A percentile compares a stretch with the other conserved stretches of the same genome.
Evolutionary conservation across 192 early-diverging fungal species (phyloP).

Genomic region (Coemansia sp.): DNA sequence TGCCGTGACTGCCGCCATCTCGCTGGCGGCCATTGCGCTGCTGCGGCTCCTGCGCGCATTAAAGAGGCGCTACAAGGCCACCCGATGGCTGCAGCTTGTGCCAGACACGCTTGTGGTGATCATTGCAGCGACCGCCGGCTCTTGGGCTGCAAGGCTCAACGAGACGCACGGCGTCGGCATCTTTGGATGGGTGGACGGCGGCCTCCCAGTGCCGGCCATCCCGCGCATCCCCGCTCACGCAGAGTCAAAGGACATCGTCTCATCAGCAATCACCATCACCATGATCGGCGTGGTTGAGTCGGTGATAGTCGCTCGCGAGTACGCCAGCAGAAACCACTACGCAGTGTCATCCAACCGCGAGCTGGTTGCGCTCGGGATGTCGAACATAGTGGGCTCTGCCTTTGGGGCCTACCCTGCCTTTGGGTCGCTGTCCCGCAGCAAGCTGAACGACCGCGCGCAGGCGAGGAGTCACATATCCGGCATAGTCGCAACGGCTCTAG

Average conservation of each 20-base stretch:
- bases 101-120: slow-evolving; percentile 93
- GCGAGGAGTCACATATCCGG: slow-evolving; percentile 88
- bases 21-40: slow-evolving; percentile 68
- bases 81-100: slow-evolving; percentile 66
- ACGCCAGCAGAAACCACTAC: slow-evolving; percentile 89
- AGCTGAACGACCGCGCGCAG: slow-evolving; percentile 91
- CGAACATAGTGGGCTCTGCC: slow-evolving; percentile 79
- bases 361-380: slow-evolving; percentile 90
- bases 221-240: slow-evolving; percentile 66
- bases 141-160: slow-evolving; percentile 57
- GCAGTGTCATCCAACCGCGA: slow-evolving; percentile 93
- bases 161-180: slow-evolving; percentile 70
- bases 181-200: slow-evolving; percentile 73
- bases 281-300: slow-evolving; percentile 98
- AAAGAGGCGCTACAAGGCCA: slow-evolving; percentile 39
- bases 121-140: slow-evolving; percentile 68
- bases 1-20: slow-evolving; percentile 67
- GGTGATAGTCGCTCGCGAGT: slow-evolving; percentile 91
- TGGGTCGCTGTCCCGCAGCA: slow-evolving; percentile 88
- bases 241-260: slow-evolving; percentile 66
- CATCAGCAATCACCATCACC: slow-evolving; percentile 86
- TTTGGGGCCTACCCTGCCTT: slow-evolving; percentile 82
- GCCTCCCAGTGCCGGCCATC: slow-evolving; percentile 54
- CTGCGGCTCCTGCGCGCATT: slow-evolving; percentile 57
- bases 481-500: slow-evolving; percentile 74